A percentile compares a stretch with the other conserved stretches of the same genome.
phyloP scores from a whole-genome alignment of 2,329 filamentous ascomycete species.

The Fusarium sarcochroum region DNA sequence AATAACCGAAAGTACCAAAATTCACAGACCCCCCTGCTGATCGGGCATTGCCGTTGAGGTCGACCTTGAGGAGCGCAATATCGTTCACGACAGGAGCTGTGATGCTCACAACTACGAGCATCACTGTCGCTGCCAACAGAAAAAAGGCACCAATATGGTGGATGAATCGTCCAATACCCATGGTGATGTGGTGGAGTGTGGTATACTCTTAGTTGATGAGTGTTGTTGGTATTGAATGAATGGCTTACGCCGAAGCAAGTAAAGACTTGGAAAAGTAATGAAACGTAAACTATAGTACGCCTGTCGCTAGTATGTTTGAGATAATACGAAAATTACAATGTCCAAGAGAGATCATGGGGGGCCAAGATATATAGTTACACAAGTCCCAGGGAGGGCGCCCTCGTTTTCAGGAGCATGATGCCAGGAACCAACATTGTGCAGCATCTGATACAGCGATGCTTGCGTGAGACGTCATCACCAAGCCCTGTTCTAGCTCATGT shows the following conservation, averaged over 20 bases:
- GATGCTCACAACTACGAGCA: conserved; percentile 71
- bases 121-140: conserved; percentile 67
- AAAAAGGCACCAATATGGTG: conserved; percentile 72
- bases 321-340: conserved; percentile 18
- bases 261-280: conserved; percentile 1
- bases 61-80: conserved; percentile 67
- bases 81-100: conserved; percentile 70
- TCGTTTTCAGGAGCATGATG: conserved; percentile 17
- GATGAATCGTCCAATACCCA: conserved; percentile 65
- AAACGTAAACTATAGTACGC: not conserved
- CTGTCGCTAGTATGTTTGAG: conserved; percentile 4
- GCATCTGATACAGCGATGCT: conserved; percentile 32
- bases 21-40: conserved; percentile 59
- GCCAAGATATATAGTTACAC: conserved; percentile 28
- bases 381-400: conserved; percentile 12
- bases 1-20: conserved; percentile 75
- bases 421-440: conserved; percentile 34
- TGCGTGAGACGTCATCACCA: conserved; percentile 46
- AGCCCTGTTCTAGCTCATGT: conserved; percentile 31
- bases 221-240: not conserved
- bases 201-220: conserved; percentile 9
- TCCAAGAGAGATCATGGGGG: conserved; percentile 11
- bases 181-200: conserved; percentile 49
- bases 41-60: conserved; percentile 56
- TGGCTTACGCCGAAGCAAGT: conserved; percentile 4